Evolutionary conservation across 2,329 filamentous ascomycete species (phyloP).

Genomic region (Cryphonectria carpinicola): DNA sequence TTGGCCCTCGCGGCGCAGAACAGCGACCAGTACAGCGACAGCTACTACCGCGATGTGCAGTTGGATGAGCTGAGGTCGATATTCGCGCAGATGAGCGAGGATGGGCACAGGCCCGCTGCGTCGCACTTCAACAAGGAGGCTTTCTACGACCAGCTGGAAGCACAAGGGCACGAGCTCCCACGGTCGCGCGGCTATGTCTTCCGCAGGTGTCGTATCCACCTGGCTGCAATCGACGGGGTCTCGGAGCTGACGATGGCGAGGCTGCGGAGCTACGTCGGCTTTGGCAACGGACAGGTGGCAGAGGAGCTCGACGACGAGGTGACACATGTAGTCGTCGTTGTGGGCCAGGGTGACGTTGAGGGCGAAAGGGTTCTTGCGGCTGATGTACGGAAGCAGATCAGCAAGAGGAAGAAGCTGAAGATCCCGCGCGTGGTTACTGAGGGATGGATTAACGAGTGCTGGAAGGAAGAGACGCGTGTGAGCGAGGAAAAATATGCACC

Average conservation of each 20-base stretch:
- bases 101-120: slow-evolving; percentile 32
- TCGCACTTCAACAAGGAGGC: slow-evolving; percentile 46
- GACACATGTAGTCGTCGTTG: slow-evolving; percentile 76
- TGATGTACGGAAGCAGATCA: slow-evolving; percentile 51
- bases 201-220: slow-evolving; percentile 47
- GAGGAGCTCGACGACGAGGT: slow-evolving; percentile 56
- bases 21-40: slow-evolving; percentile 80
- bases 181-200: slow-evolving; percentile 58
- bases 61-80: slow-evolving; percentile 45
- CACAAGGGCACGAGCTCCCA: slow-evolving; percentile 58
- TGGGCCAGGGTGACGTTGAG: slow-evolving; percentile 45
- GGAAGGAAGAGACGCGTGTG: slow-evolving; percentile 75
- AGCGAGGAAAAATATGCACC: slow-evolving; percentile 71
- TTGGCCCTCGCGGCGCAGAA: slow-evolving; percentile 60
- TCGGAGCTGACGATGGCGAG: slow-evolving; percentile 44
- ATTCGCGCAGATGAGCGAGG: slow-evolving; percentile 38
- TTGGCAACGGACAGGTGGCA: slow-evolving; percentile 67
- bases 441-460: slow-evolving; percentile 79
- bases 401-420: slow-evolving; percentile 42
- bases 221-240: slow-evolving; percentile 40
- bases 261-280: slow-evolving; percentile 63
- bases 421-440: slow-evolving; percentile 71
- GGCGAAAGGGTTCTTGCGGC: slow-evolving; percentile 45
- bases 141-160: slow-evolving; percentile 60
- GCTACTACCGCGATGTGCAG: slow-evolving; percentile 69